Conservation (phyloP, 2,329 filamentous ascomycete genomes). For the Blastomyces gilchristii region DNA sequence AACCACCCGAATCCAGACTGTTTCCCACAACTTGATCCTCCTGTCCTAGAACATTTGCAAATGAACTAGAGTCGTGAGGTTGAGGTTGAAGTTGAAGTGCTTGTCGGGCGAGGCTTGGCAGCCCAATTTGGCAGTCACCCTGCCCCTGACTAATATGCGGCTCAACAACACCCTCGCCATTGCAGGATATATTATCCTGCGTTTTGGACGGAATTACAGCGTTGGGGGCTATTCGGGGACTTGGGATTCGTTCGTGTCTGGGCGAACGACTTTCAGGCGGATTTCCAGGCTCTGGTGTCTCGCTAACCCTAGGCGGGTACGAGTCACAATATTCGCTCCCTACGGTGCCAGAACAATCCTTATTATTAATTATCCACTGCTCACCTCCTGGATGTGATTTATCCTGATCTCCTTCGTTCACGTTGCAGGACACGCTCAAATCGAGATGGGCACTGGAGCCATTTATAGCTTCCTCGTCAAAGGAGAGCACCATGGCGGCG, state of each 20-base stretch:
- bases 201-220: not conserved
- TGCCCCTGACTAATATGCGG: conserved; percentile 5
- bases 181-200: not conserved
- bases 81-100: conserved; percentile 9
- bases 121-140: not conserved
- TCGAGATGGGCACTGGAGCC: conserved; percentile 2
- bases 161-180: not conserved
- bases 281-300: not conserved
- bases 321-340: not conserved
- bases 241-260: not conserved
- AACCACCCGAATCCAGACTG: not conserved
- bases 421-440: not conserved
- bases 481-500: conserved; percentile 8
- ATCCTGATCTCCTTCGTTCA: not conserved
- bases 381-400: not conserved
- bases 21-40: not conserved
- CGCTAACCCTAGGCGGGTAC: not conserved
- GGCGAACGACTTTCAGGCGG: not conserved
- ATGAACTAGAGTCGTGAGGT: not conserved
- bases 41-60: not conserved
- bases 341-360: not conserved
- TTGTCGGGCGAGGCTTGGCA: conserved; percentile 10
- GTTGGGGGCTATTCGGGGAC: not conserved
- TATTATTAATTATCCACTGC: not conserved
- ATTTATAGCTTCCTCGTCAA: conserved; percentile 6